phyloP scores from a whole-genome alignment of 169 alveolate species.

The Eimeria sp. region DNA sequence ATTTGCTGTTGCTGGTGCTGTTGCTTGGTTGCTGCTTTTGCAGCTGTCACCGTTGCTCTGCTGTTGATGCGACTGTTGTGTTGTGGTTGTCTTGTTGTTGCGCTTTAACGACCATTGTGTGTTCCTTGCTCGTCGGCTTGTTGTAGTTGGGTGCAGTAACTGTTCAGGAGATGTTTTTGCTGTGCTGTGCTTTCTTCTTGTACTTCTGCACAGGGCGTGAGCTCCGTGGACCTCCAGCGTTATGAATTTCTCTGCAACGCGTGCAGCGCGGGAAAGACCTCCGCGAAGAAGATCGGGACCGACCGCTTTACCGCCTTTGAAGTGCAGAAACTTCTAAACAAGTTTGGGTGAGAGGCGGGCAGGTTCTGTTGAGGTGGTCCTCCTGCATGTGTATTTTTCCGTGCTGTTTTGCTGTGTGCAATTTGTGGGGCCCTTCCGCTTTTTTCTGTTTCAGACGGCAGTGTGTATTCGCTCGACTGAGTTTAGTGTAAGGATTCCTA shows the following conservation, averaged over 20 bases:
- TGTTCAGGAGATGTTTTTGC: neutral
- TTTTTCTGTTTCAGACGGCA: neutral
- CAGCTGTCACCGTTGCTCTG: neutral
- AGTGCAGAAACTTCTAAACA: slow-evolving; percentile 58
- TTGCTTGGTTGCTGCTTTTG: neutral
- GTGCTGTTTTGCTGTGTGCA: neutral
- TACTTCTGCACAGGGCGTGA: slow-evolving; percentile 32
- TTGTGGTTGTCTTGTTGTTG: neutral
- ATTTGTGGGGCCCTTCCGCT: too few species aligned
- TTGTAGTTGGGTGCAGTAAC: neutral
- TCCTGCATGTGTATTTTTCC: neutral
- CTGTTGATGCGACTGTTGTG: neutral
- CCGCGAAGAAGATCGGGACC: slow-evolving; percentile 71
- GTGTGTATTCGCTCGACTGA: too few species aligned
- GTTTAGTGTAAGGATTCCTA: neutral
- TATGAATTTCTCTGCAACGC: slow-evolving; percentile 78
- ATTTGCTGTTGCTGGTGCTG: neutral
- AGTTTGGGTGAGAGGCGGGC: slow-evolving; percentile 20
- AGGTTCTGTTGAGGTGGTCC: neutral
- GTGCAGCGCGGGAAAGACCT: slow-evolving; percentile 74
- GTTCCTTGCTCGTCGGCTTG: too few species aligned
- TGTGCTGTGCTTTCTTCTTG: neutral
- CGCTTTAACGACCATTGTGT: neutral
- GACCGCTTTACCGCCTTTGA: slow-evolving; percentile 78
- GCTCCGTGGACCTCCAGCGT: slow-evolving; percentile 74